Evolutionary conservation across 2,329 filamentous ascomycete genomes (phyloP), one percentile per base, ranked within the genome.

Genomic region (Exophiala sp.): DNA sequence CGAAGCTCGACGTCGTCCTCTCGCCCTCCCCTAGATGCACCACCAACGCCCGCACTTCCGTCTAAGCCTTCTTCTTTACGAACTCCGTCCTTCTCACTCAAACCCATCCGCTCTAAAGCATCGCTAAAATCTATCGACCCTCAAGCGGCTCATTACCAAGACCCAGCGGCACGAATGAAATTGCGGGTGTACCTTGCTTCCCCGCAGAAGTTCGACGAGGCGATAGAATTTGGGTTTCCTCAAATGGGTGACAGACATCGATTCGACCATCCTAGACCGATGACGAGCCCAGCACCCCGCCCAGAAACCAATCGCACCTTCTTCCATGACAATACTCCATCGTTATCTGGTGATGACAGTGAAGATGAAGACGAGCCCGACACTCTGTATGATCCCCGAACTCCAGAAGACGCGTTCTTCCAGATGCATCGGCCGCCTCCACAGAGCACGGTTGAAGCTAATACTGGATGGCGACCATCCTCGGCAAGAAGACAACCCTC

Each of bases 141-240:
- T 3, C 78, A 81, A 33, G 88, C 89, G 3, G 83, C 88, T 35
- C 88, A 96, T 71, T 96, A 96, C 66, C 89, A 90, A 68, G 91
- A 96, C 63, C 90, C 91, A 0, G 89, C 95, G 67, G 89, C 91
- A 36, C 83, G 92, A 33, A 78, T 89, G 63, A 96, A 95, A 71
- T 76, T 97, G 16, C 85, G 91, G 10, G 84, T 89, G 5, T 96
- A 91, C 65, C 81, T 96, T 16, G 88, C 89, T 6, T 95, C 91
- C 1, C 88, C 91, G 1, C 89, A 95, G 62, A 96, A 95, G 68
- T 97, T 97, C 63, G 92, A 97, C 67, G 92, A 97, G 71, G 91
- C 89, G 1, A 82, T 97, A 48, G 89, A 95, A 68, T 96, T 95
- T 70, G 92, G 92, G 0, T 97, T 96, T 64, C 90, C 91, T 0